These are phyloP conservation scores for Rickenella mellea DNA, from an alignment of 768 basidiomycete species.

Conservation along the genomic window DNA sequence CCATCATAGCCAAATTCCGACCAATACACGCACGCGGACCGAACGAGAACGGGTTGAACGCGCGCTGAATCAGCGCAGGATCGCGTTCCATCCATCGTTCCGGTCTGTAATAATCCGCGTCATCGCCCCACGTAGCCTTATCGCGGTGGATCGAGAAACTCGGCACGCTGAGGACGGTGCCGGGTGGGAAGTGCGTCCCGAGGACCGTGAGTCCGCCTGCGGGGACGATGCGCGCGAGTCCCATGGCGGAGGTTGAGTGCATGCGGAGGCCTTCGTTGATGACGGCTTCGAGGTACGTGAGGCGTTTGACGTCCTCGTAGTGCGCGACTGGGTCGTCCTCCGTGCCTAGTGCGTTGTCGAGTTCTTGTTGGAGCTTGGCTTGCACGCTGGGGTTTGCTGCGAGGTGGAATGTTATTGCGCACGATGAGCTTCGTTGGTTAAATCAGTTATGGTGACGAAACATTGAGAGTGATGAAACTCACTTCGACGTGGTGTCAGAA, in stretches of 20 bases:
- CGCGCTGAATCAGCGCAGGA: slow-evolving; percentile 47
- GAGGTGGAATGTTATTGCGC: slow-evolving; percentile 82
- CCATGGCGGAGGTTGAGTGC: slow-evolving; percentile 77
- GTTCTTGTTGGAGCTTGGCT: slow-evolving; percentile 64
- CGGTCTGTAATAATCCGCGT: slow-evolving; percentile 64
- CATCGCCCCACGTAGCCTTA: slow-evolving; percentile 63
- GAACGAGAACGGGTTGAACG: slow-evolving; percentile 80
- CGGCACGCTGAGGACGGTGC: slow-evolving; percentile 72
- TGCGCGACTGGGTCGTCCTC: slow-evolving; percentile 56
- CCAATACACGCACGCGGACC: slow-evolving; percentile 87
- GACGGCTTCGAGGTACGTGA: slow-evolving; percentile 78
- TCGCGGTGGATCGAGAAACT: slow-evolving; percentile 80
- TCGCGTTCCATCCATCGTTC: slow-evolving; percentile 81
- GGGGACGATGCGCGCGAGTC: slow-evolving; percentile 73
- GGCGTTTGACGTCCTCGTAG: slow-evolving; percentile 58
- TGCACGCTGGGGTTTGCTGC: slow-evolving; percentile 58
- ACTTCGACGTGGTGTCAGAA: slow-evolving; percentile 92
- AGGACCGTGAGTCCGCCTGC: slow-evolving; percentile 55
- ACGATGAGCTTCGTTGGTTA: slow-evolving; percentile 54
- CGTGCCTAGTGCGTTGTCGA: slow-evolving; percentile 48
- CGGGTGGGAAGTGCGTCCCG: slow-evolving; percentile 56
- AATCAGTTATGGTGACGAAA: background rate
- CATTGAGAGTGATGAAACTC: slow-evolving; percentile 15
- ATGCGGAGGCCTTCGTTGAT: slow-evolving; percentile 81
- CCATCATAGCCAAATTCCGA: slow-evolving; percentile 71